Evolutionary conservation across 2,329 filamentous ascomycete genomes (phyloP), one percentile per base, ranked within the genome.

Genomic region (Penicillium polonicum): DNA sequence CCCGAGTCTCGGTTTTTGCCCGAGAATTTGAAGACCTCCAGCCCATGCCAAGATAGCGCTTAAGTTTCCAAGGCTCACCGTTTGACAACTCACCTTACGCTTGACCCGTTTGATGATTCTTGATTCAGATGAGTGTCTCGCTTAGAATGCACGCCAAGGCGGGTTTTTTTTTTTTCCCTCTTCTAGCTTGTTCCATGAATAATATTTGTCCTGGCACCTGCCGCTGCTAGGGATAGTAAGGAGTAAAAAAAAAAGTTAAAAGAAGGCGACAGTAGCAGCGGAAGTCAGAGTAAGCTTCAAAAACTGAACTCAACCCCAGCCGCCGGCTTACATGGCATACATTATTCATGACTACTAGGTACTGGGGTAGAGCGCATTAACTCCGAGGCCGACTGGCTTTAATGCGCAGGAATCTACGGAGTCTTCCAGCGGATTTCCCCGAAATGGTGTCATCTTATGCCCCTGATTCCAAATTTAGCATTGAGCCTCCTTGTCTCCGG

Each of bases 1-100:
- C 5, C 12, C 5, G 31, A 33, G 31, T 17, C 3, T 15, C 29
- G 10, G 17, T 39, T 56, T 13, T 33, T 19, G 8, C 50, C 58
- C 21, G 46, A 39, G 25, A n/a, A 25, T 5, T 44, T 42, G 41
- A 27, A 55, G n/a, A 27, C 21, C 27, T 41, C 27, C 12, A 48
- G 41, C 21, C 39, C 21, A 10, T 58, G 54, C 60, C 61, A 63
- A 63, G 54, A 46, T 41, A n/a, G 36, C 45, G 29, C 27, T 48
- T 45, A 51, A 31, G 13, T 23, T 49, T 41, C 33, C 39, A 31
- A 43, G 8, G 13, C 15, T 29, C 15, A 15, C 21, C 2, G 42
- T 48, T 31, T 35, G 52, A 55, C 29, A 55, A 49, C 27, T 50
- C 52, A 48, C 29, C 43, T 31, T 7, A 38, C 19, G 4, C 39